phyloP scores from a whole-genome alignment of 1,284 basidiomycete genomes.

The Austroboletus olivaceoglutinosus region DNA sequence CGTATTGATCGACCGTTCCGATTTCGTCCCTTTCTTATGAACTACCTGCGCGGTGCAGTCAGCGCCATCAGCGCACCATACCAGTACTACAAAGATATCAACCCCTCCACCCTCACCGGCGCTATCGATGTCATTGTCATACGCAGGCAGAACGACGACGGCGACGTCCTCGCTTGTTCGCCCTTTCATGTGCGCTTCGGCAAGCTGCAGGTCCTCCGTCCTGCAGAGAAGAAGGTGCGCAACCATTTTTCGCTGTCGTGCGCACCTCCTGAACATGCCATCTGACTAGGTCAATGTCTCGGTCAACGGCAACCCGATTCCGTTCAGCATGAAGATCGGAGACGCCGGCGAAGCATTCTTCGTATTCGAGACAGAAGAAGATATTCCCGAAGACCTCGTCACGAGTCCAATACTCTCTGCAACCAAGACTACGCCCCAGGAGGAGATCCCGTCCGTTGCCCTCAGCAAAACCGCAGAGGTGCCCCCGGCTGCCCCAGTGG shows the following conservation, averaged over 20 bases:
- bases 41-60: constrained; percentile 80
- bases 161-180: constrained; percentile 77
- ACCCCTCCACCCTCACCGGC: constrained; percentile 91
- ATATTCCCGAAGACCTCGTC: constrained; percentile 90
- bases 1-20: constrained; percentile 3
- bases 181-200: constrained; percentile 99
- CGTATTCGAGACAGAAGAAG: constrained; percentile 94
- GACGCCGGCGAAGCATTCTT: constrained; percentile 99
- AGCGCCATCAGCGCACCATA: constrained; percentile 78
- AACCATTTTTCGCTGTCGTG: not conserved
- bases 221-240: constrained; percentile 88
- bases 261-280: not conserved
- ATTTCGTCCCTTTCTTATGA: constrained; percentile 36
- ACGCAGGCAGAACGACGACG: constrained; percentile 63
- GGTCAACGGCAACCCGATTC: constrained; percentile 79
- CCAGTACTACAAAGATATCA: constrained; percentile 87
- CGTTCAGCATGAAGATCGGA: constrained; percentile 98
- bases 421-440: constrained; percentile 43
- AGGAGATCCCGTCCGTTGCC: constrained; percentile 26
- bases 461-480: constrained; percentile 18
- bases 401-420: constrained; percentile 87
- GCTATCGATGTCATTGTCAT: constrained; percentile 98
- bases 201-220: constrained; percentile 94
- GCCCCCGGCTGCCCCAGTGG: constrained; percentile 30
- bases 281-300: constrained; percentile 69